Base-by-base conservation (phyloP, 2,329 filamentous ascomycete genomes). In the Paecilomyces formosus region DNA sequence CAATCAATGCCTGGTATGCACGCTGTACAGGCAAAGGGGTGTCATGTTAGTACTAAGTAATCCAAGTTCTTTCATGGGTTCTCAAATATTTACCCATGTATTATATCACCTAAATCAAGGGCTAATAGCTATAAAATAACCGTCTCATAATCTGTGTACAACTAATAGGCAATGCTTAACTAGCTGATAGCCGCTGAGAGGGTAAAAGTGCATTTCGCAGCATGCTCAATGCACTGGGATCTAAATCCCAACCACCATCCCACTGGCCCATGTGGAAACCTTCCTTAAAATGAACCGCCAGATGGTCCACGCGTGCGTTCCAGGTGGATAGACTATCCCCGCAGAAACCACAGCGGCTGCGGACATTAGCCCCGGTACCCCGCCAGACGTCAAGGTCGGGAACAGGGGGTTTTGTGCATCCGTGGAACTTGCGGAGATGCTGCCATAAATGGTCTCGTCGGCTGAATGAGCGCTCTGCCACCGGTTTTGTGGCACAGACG, bases 381-480 rank as follows among this genome's bases (percentile, higher is more conserved):
- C 39, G n/a, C 39, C 39, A 45, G 3, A 69, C 70, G 7, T 84
- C 79, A 74, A 85, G 77, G 55, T 78, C 78, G 62, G 81, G 73
- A 39, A 75, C 72, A 9, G 77, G 75, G 1, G 66, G 70, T 68
- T 81, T 78, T 26, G 78, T 80, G 62, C 80, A 82, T 31, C 73
- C 73, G 59, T 72, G 84, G 76, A 77, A 84, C 76, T 65, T 84
- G 66, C 81, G 77, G 22, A 84, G 66, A 66, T 85, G 82, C 62
- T 85, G 82, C 61, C 81, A 76, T 1, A 85, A 69, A 63, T 85
- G 81, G 61, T 85, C 82, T 66, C 84, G 84, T 9, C 82, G 75
- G 60, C 79, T 81, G 66, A 85, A 85, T 0, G 82, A 84, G 8
- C 83, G 77, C 52, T 52, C 80, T 73, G 54, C 73, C 0, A 78